phyloP scores from a whole-genome alignment of 495 filamentous ascomycete species.

The Sordaria brevicollis region DNA sequence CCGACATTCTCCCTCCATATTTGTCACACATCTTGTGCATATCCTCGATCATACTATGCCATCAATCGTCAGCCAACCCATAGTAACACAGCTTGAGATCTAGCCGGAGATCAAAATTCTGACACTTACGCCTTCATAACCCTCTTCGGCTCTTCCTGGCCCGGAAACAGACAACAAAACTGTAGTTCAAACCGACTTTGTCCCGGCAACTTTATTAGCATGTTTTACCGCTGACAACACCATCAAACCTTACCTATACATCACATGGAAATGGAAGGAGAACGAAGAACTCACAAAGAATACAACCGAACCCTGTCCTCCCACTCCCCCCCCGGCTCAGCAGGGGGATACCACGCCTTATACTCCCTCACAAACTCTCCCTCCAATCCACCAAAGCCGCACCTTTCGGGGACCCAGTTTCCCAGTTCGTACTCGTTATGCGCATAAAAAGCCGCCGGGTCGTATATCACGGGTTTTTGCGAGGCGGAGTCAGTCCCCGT shows the following conservation, averaged over 20 bases:
- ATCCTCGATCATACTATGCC: background rate
- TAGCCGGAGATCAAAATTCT: background rate
- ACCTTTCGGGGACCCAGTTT: background rate
- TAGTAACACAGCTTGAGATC: background rate
- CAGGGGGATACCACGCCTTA: background rate
- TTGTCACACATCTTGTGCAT: background rate
- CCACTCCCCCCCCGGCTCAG: background rate
- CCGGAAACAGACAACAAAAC: background rate
- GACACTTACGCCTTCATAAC: background rate
- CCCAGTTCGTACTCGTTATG: constrained; percentile 20
- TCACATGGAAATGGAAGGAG: background rate
- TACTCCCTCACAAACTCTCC: background rate
- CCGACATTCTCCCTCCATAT: background rate
- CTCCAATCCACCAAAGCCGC: background rate
- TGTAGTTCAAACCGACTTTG: background rate
- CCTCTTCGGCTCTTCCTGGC: background rate
- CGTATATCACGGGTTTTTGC: constrained; percentile 29
- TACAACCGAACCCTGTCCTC: background rate
- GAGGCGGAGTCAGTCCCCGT: constrained; percentile 23
- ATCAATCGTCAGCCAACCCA: background rate
- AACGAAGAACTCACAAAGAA: background rate
- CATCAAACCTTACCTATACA: background rate
- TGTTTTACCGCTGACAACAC: background rate
- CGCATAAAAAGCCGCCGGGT: constrained; percentile 29
- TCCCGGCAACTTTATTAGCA: background rate